Conservation (phyloP, 106 monocot species). For the Acorus gramineus region DNA sequence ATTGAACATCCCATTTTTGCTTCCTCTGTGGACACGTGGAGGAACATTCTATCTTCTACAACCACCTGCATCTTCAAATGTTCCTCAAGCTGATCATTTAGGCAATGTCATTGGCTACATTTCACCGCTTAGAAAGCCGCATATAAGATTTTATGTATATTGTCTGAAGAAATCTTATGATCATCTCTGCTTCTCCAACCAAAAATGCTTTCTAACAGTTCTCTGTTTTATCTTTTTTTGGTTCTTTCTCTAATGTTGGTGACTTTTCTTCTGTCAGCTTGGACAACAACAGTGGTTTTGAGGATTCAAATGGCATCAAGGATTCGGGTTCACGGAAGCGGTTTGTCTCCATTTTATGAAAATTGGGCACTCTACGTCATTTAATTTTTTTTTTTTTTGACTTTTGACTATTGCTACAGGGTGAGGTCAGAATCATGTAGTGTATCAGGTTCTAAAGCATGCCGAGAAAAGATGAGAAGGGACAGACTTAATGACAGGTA, state of each 20-base stretch:
- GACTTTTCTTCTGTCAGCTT: conserved; percentile 24
- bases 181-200: too few relatives aligned
- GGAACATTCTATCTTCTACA: too few relatives aligned
- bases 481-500: conserved; percentile 80
- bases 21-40: too few relatives aligned
- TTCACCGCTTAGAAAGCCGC: too few relatives aligned
- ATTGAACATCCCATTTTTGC: too few relatives aligned
- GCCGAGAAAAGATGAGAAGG: conserved; percentile 76
- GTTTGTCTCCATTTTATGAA: conserved; percentile 18
- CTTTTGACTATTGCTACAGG: conserved; percentile 15
- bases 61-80: too few relatives aligned
- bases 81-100: too few relatives aligned
- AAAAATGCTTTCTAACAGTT: not conserved
- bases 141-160: too few relatives aligned
- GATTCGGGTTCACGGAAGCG: conserved; percentile 42
- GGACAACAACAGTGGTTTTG: conserved; percentile 27
- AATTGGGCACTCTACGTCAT: not conserved
- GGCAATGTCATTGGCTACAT: too few relatives aligned
- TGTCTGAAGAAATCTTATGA: too few relatives aligned
- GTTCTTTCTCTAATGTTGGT: not conserved
- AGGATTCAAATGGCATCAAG: conserved; percentile 25
- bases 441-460: conserved; percentile 55
- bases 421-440: conserved; percentile 34
- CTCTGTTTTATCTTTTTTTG: not conserved
- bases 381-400: not conserved